Conservation (phyloP, 768 basidiomycete genomes). For the Crepidotus variabilis region DNA sequence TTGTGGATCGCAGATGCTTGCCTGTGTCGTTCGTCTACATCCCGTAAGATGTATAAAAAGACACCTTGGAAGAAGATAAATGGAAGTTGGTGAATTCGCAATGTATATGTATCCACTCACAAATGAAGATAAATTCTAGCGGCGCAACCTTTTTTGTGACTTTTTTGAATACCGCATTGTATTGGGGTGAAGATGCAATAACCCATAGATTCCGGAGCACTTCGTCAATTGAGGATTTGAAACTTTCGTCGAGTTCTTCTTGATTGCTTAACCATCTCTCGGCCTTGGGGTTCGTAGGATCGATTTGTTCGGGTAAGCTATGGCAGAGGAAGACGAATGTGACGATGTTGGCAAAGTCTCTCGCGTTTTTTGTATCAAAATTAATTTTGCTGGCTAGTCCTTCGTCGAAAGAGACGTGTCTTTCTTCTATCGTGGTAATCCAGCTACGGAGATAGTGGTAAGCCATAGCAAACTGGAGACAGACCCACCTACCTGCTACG, state of each 20-base stretch:
- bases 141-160: slow-evolving; percentile 65
- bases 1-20: slow-evolving; percentile 53
- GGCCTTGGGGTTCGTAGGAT: slow-evolving; percentile 54
- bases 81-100: background rate
- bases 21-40: slow-evolving; percentile 33
- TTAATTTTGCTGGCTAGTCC: slow-evolving; percentile 55
- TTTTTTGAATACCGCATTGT: slow-evolving; percentile 46
- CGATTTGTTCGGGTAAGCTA: slow-evolving; percentile 41
- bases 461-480: background rate
- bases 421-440: slow-evolving; percentile 55
- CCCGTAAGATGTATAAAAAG: slow-evolving; percentile 53
- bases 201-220: slow-evolving; percentile 52
- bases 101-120: slow-evolving; percentile 33
- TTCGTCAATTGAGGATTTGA: slow-evolving; percentile 50
- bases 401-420: slow-evolving; percentile 52
- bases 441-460: slow-evolving; percentile 33
- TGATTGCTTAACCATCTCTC: slow-evolving; percentile 47
- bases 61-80: slow-evolving; percentile 46
- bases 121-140: slow-evolving; percentile 78
- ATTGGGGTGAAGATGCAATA: slow-evolving; percentile 37
- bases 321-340: slow-evolving; percentile 68
- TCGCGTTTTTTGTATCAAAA: slow-evolving; percentile 68
- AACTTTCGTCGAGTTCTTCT: slow-evolving; percentile 38
- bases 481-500: slow-evolving; percentile 46
- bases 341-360: slow-evolving; percentile 73